These are phyloP conservation scores for Platismatia glauca DNA, from an alignment of 495 filamentous ascomycete species.

Conservation along the genomic window DNA sequence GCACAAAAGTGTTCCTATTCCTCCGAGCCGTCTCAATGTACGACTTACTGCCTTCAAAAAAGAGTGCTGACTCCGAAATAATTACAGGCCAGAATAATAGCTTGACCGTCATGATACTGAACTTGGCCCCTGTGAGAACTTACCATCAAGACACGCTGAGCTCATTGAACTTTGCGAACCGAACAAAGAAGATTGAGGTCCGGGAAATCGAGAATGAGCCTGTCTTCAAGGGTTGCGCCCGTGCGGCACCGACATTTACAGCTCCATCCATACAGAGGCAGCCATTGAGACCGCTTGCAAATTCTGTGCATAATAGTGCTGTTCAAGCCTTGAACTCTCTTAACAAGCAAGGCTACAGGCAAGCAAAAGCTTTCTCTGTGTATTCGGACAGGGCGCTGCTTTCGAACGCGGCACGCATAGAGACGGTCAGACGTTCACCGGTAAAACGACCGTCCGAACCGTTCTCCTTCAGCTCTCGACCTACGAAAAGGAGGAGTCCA, in stretches of 20 bases:
- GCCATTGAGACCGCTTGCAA: conserved; percentile 63
- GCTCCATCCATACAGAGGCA: conserved; percentile 52
- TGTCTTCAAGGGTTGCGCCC: conserved; percentile 63
- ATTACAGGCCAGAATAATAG: conserved; percentile 74
- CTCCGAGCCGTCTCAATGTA: not conserved
- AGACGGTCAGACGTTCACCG: conserved; percentile 32
- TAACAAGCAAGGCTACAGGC: conserved; percentile 54
- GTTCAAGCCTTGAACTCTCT: conserved; percentile 38
- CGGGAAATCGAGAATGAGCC: conserved; percentile 90
- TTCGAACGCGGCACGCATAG: conserved; percentile 30
- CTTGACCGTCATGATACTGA: conserved; percentile 92
- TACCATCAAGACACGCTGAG: conserved; percentile 93
- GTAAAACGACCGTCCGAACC: conserved; percentile 26
- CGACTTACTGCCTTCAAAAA: not conserved
- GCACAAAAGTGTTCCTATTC: not conserved
- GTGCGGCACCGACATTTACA: conserved; percentile 39
- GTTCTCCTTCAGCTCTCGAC: conserved; percentile 25
- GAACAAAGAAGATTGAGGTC: conserved; percentile 94
- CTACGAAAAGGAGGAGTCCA: conserved; percentile 31
- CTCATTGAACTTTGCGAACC: conserved; percentile 88
- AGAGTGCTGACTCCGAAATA: conserved; percentile 35
- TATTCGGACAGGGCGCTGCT: conserved; percentile 58
- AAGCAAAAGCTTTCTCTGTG: conserved; percentile 71
- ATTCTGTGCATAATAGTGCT: conserved; percentile 40
- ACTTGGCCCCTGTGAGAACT: conserved; percentile 73